Base-by-base conservation (phyloP, 1,139 yeast species). In the Magnusiomyces suaveolens region DNA sequence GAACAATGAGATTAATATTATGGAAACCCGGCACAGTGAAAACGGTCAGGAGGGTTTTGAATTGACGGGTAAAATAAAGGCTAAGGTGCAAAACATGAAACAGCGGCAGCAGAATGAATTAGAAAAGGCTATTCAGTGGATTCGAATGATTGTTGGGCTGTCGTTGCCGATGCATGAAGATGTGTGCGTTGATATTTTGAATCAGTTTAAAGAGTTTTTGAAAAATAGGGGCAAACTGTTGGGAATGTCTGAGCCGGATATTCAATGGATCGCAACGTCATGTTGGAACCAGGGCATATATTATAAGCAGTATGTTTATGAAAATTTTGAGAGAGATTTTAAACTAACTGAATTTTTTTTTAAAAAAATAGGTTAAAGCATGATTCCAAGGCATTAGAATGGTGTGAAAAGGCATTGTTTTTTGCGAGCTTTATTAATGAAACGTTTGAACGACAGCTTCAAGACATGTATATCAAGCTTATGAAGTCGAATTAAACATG, bases 231-330 rank as follows among this genome's bases (percentile, higher is more conserved):
- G 55, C n/a, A 50, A 46, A 52, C 18, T 36, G 46, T 10, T 50
- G 10, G 54, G 49, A 32, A 52, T 50, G 21, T 53, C 58, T 2
- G 56, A 50, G 6, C 56, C 53, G 21, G 58, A 56, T 23, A 53
- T 56, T 23, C 58, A 56, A 51, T 56, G 58, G 58, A 56, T 56
- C 50, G 56, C 58, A 3, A 56, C 58, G 29, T 53, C 58, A n/a
- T 56, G 58, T 38, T 56, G 58, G 58, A 56, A 56, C 32, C 58
- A 56, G 32, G 58, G 58, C 4, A 54, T 56, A 1, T 54, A 56
- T 33, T 56, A 56, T 36, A 56, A 56, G 26, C 58, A 56, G 58
- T 54, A 44, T 50, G 58, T 53, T 10, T 43, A 10, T 18, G n/a
- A 21, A 29, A 29, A 29, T 29, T 6, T 29, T 6, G 36, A 29